phyloP scores from a whole-genome alignment of 768 basidiomycete species.

The Chalciporus piperatus region DNA sequence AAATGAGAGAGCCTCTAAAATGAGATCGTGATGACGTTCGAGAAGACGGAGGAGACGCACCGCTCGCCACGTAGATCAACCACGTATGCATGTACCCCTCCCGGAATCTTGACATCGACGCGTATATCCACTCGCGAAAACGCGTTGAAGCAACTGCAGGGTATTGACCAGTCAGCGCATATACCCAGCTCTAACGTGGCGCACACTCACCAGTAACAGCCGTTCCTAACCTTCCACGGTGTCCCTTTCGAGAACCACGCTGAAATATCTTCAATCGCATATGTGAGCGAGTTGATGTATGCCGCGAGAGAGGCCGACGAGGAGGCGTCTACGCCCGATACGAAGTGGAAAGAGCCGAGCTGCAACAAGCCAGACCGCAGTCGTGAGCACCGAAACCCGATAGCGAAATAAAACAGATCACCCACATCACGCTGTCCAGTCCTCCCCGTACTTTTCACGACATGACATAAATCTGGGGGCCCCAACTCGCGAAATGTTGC shows the following conservation, averaged over 20 bases:
- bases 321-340: constrained; percentile 98
- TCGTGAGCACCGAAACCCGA: too few species aligned
- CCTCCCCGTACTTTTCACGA: constrained; percentile 86
- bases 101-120: constrained; percentile 98
- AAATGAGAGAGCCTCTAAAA: background rate
- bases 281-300: constrained; percentile 98
- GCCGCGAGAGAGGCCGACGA: constrained; percentile 97
- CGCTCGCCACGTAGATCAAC: constrained; percentile 93
- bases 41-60: constrained; percentile 43
- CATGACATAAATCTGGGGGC: constrained; percentile 95
- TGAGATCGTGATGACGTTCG: background rate
- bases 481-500: constrained; percentile 96
- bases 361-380: constrained; percentile 27
- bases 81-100: constrained; percentile 92
- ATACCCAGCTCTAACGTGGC: background rate
- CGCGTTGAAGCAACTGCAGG: constrained; percentile 87
- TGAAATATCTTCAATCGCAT: constrained; percentile 84
- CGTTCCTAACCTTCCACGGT: constrained; percentile 88
- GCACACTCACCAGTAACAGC: constrained; percentile 79
- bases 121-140: constrained; percentile 96
- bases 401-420: constrained; percentile 12
- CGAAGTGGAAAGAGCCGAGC: constrained; percentile 96
- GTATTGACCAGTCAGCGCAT: background rate
- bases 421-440: constrained; percentile 85
- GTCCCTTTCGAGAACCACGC: constrained; percentile 90